Percentiles rank a stretch among this genome's conserved stretches.
Evolutionary conservation across 352 stramenopile species (phyloP).

Genomic region (Bremia lactucae): DNA sequence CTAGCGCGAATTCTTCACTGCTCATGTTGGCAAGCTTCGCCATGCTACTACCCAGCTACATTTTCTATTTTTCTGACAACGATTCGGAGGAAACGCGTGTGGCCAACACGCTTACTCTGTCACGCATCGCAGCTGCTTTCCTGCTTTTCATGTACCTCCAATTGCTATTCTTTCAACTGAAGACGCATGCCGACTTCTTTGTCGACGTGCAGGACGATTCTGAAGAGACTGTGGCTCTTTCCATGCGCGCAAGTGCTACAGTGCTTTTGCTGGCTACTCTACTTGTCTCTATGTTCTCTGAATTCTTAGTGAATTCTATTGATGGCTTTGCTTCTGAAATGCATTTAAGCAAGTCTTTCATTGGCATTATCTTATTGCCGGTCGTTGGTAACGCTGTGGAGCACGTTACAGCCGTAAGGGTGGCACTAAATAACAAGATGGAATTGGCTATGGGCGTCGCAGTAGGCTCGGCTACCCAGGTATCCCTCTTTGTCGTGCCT

Average conservation of each 20-base stretch:
- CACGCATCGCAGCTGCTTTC: constrained; percentile 69
- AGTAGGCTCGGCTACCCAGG: constrained; percentile 94
- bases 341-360: constrained; percentile 77
- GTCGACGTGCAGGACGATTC: constrained; percentile 29
- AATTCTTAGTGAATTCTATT: constrained; percentile 86
- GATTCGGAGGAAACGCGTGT: constrained; percentile 61
- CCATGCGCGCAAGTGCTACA: constrained; percentile 53
- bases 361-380: constrained; percentile 93
- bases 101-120: constrained; percentile 62
- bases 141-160: constrained; percentile 90
- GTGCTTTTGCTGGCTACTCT: constrained; percentile 84
- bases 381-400: constrained; percentile 98
- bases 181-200: constrained; percentile 91
- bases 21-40: constrained; percentile 90
- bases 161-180: constrained; percentile 93
- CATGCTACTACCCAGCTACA: constrained; percentile 89
- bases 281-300: constrained; percentile 89
- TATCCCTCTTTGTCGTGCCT: constrained; percentile 95
- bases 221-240: constrained; percentile 78
- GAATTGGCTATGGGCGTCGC: constrained; percentile 96
- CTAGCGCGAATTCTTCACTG: constrained; percentile 90
- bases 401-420: constrained; percentile 94
- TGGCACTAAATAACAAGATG: constrained; percentile 97
- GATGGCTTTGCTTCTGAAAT: constrained; percentile 61
- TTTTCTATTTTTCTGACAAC: constrained; percentile 79